Conservation (phyloP, 148 eudicot species). For the Amaranthus palmeri region DNA sequence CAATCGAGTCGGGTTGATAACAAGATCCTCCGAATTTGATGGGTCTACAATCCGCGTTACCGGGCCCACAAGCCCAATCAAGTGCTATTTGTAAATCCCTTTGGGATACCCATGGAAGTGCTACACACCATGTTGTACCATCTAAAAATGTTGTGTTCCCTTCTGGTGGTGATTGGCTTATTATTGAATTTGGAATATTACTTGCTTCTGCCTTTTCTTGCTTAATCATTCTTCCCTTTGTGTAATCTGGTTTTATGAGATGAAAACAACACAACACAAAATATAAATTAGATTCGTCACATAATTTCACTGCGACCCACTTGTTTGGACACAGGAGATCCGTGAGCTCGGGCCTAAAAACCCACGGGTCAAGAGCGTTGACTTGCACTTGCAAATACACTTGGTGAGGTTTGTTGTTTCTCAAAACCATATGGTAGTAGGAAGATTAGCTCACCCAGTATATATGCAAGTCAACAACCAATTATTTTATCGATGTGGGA, state of each 20-base stretch:
- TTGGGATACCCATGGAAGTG: constrained; percentile 46
- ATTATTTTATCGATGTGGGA: too few species aligned
- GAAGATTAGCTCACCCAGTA: too few species aligned
- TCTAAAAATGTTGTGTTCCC: constrained; percentile 79
- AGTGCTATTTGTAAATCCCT: constrained; percentile 60
- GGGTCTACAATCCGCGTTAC: constrained; percentile 53
- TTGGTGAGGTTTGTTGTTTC: too few species aligned
- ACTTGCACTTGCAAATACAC: too few species aligned
- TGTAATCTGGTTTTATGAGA: neutral
- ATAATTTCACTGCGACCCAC: too few species aligned
- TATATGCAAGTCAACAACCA: too few species aligned
- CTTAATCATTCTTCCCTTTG: neutral
- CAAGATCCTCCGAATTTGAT: constrained; percentile 60
- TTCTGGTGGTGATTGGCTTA: constrained; percentile 53
- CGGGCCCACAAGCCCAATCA: constrained; percentile 91
- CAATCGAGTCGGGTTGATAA: constrained; percentile 55
- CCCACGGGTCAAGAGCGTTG: too few species aligned
- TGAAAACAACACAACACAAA: too few species aligned
- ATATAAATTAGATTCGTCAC: too few species aligned
- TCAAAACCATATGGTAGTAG: too few species aligned
- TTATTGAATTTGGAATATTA: constrained; percentile 18
- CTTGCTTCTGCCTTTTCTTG: constrained; percentile 41
- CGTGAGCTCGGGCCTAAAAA: too few species aligned
- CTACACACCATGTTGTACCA: constrained; percentile 87
- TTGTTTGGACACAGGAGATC: too few species aligned